Evolutionary conservation across 2,329 filamentous ascomycete genomes (phyloP).

Genomic region (Botrytis sinoallii): DNA sequence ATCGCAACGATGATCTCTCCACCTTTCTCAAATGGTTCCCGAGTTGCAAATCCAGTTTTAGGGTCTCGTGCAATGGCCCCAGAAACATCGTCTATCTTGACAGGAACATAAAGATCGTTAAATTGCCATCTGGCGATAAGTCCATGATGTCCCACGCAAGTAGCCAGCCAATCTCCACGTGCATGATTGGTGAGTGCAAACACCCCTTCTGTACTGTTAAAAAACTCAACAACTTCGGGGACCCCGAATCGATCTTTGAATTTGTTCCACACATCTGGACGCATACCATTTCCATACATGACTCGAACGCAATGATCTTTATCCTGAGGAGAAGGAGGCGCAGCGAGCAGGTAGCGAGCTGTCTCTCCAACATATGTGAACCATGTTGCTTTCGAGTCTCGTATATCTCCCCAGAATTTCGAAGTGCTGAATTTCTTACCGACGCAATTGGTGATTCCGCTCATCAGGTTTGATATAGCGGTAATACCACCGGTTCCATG

Average conservation of each 20-base stretch:
- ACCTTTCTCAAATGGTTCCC: slow-evolving; percentile 62
- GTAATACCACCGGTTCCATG: slow-evolving; percentile 42
- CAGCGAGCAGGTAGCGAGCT: slow-evolving; percentile 68
- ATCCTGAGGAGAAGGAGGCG: slow-evolving; percentile 61
- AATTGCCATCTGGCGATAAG: slow-evolving; percentile 52
- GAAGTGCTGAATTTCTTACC: slow-evolving; percentile 66
- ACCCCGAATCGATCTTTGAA: slow-evolving; percentile 64
- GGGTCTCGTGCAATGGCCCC: slow-evolving; percentile 64
- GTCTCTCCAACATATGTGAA: slow-evolving; percentile 80
- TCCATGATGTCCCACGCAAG: slow-evolving; percentile 70
- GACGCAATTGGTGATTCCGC: slow-evolving; percentile 56
- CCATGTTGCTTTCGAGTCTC: slow-evolving; percentile 63
- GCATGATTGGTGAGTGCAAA: slow-evolving; percentile 59
- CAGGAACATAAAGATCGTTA: slow-evolving; percentile 59
- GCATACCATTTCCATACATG: slow-evolving; percentile 65
- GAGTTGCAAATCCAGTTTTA: slow-evolving; percentile 63
- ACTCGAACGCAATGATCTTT: slow-evolving; percentile 54
- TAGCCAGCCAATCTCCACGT: slow-evolving; percentile 59
- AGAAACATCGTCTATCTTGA: slow-evolving; percentile 65
- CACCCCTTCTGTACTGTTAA: slow-evolving; percentile 73
- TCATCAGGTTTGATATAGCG: slow-evolving; percentile 33
- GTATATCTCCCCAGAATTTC: slow-evolving; percentile 69
- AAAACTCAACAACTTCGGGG: slow-evolving; percentile 66
- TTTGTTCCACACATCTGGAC: slow-evolving; percentile 64
- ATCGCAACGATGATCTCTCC: slow-evolving; percentile 72